Evolutionary conservation across 257 asterid genomes (phyloP), one percentile per base, ranked within the genome.

Genomic region (Rubia yunnanensis): DNA sequence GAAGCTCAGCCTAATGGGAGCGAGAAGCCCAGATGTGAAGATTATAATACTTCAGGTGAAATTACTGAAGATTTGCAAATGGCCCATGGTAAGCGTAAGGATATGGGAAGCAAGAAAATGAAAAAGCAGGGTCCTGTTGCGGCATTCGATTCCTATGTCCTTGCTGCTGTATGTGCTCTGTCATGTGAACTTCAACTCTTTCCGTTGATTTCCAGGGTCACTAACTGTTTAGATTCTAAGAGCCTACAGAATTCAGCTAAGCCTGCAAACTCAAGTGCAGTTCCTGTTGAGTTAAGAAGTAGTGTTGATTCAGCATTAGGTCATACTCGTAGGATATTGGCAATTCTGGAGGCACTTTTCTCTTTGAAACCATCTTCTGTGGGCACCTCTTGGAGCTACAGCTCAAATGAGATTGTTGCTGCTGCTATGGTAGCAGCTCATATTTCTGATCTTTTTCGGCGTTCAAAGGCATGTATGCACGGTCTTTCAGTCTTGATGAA

Each of bases 401-500:
- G 95, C 73, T 90, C 99, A 36, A 86, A 86, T 75, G 97, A 90
- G 76, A 90, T 94, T 49, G 99, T 94, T 76, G 99, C 97, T 71
- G 99, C 97, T 54, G 99, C 99, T 41, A 94, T 94, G 99, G 99
- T 94, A 63, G 99, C 99, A 1, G 99, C 99, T 76, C 99, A 90
- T 79, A 80, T 94, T 70, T 90, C 99, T 48, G 97, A 90, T 80
- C 80, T 94, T 78, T 94, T 94, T 79, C 78, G 94, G 81, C 84
- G 76, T 32, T 94, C 99, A n/a, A 94, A 88, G 84, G 96, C 96
- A 64, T 94, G 99, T 84, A 90, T 82, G 87, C 89, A 87, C 68
- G 90, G 96, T 73, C 96, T 94, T 63, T 83, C 96, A 10, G 75
- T 81, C 75, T 82, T 94, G 80, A 79, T 83, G 61, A 79, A 84